Evolutionary conservation across 2,329 filamentous ascomycete genomes (phyloP), one percentile per base, ranked within the genome.

Genomic region (Hypoxylon sp.): DNA sequence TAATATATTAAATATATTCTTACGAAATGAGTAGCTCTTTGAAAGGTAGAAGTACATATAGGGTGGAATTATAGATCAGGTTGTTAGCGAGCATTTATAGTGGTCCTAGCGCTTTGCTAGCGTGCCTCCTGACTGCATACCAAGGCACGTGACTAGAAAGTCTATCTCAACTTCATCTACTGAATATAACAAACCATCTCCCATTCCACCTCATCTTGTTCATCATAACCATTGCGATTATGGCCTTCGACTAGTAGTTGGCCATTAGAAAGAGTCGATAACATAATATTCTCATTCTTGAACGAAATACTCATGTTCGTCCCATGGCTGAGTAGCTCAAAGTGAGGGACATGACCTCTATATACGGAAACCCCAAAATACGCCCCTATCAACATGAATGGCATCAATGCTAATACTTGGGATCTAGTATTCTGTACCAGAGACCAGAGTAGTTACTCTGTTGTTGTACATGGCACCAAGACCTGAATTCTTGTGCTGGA

Each of bases 111-210:
- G 49, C 28, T 14, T 23, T n/a, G 17, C 19, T 53, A 55, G 50
- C 60, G 57, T 13, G 10, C 25, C 25, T 38, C 7, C 14, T 25
- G 38, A 45, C 25, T 32, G 48, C 57, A 32, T 23, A 17, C 34
- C 30, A 59, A 13, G 21, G 50, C 63, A 67, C 63, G 63, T 67
- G 63, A 45, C 28, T 43, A 21, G 19, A 34, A 32, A 61, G 34
- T 38, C 48, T 66, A 61, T 51, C 63, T 56, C 45, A 38, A 66
- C 63, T 53, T 67, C 63, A 55, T 53, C 23, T 21, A 36, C 36
- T 10, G 7, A 49, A 5, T 49, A 45, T 55, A 25, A 45, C n/a
- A 5, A 43, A 21, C 7, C 17, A 2, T 21, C 14, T 43, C 17
- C 38, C 19, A 17, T 43, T 17, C 10, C 2, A 4, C 17, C 14